phyloP scores from a whole-genome alignment of 495 filamentous ascomycete species.

The Hyaloscypha variabilis region DNA sequence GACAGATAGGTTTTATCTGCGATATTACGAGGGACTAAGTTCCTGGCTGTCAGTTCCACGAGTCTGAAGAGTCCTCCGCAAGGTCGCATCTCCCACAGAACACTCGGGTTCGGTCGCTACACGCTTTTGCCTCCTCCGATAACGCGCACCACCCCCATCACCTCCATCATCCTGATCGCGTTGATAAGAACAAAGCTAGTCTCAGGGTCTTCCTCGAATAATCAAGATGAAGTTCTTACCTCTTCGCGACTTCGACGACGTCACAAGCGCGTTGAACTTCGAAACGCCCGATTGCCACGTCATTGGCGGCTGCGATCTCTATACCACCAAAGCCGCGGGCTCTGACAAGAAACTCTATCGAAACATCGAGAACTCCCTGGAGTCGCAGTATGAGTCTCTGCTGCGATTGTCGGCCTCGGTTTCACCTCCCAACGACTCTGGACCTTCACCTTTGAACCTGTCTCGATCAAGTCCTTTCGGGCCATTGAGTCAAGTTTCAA shows the following conservation, averaged over 20 bases:
- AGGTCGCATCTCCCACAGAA: slow-evolving; percentile 29
- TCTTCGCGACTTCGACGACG: slow-evolving; percentile 82
- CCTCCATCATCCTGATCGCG: slow-evolving; percentile 21
- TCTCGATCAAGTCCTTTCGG: slow-evolving; percentile 90
- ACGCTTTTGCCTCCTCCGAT: slow-evolving; percentile 32
- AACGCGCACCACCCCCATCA: slow-evolving; percentile 31
- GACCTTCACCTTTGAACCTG: slow-evolving; percentile 67
- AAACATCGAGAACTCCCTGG: slow-evolving; percentile 84
- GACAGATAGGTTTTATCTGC: slow-evolving; percentile 17
- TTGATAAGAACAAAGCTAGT: slow-evolving; percentile 31
- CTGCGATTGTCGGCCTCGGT: slow-evolving; percentile 79
- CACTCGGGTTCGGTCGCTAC: slow-evolving; percentile 31
- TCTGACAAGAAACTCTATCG: slow-evolving; percentile 94
- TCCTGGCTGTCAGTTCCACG: slow-evolving; percentile 32
- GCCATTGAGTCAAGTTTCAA: slow-evolving; percentile 79
- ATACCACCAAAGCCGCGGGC: slow-evolving; percentile 94
- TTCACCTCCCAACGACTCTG: slow-evolving; percentile 70
- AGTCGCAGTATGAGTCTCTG: slow-evolving; percentile 85
- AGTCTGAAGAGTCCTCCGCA: slow-evolving; percentile 34
- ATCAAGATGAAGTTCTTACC: slow-evolving; percentile 74
- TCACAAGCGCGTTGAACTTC: slow-evolving; percentile 91
- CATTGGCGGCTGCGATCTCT: slow-evolving; percentile 89
- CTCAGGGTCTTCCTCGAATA: slow-evolving; percentile 14
- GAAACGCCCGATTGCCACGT: slow-evolving; percentile 89
- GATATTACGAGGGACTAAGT: slow-evolving; percentile 26